Conservation (phyloP, 768 basidiomycete species). For the Arthromyces matolae region DNA sequence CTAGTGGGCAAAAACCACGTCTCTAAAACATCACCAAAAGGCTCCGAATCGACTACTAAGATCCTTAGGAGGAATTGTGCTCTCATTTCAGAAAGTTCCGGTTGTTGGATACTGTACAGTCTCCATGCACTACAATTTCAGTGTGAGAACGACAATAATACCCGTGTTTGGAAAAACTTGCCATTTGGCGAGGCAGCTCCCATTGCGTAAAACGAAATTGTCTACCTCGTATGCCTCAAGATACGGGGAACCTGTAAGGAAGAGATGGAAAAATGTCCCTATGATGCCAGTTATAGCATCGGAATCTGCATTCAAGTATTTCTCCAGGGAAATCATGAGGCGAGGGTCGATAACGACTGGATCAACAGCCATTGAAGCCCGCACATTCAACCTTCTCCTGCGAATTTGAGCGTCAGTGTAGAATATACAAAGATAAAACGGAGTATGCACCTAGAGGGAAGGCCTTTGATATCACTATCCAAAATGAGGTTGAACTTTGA, state of each 20-base stretch:
- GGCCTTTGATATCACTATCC: slow-evolving; percentile 41
- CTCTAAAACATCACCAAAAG: slow-evolving; percentile 51
- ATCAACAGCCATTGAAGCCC: slow-evolving; percentile 43
- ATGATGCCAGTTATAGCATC: slow-evolving; percentile 50
- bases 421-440: neutral
- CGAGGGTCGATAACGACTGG: slow-evolving; percentile 57
- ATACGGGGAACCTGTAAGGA: slow-evolving; percentile 55
- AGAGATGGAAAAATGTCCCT: slow-evolving; percentile 60
- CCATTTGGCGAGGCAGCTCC: slow-evolving; percentile 55
- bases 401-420: neutral
- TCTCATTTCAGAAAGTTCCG: slow-evolving; percentile 51
- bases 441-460: slow-evolving; percentile 54
- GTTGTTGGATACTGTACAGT: slow-evolving; percentile 58
- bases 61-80: slow-evolving; percentile 54
- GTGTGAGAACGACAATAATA: neutral
- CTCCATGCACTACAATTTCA: slow-evolving; percentile 54
- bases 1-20: slow-evolving; percentile 31
- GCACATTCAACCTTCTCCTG: slow-evolving; percentile 48
- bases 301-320: slow-evolving; percentile 44
- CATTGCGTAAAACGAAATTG: slow-evolving; percentile 68
- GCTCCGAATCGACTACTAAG: slow-evolving; percentile 60
- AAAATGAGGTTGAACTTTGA: slow-evolving; percentile 42
- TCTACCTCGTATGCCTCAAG: slow-evolving; percentile 68
- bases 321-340: slow-evolving; percentile 51
- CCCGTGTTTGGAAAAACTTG: slow-evolving; percentile 24